Conservation (phyloP, 495 filamentous ascomycete genomes). For the Penicillium simplicissimum region DNA sequence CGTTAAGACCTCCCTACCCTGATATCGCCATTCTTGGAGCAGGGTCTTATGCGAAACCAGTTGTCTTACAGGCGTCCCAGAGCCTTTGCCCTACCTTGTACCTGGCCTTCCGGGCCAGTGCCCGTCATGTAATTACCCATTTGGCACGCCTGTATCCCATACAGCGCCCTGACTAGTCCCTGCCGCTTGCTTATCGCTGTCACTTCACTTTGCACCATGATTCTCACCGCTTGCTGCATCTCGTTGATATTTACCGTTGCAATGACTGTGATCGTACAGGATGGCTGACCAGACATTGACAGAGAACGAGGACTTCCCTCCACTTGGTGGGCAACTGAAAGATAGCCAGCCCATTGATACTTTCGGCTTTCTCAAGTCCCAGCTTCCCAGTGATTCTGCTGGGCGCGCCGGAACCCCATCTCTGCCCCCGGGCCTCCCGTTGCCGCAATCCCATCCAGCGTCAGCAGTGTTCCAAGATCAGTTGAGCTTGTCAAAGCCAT, state of each 20-base stretch:
- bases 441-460: constrained; percentile 55
- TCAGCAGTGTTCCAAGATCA: constrained; percentile 41
- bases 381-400: constrained; percentile 36
- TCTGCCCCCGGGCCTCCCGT: constrained; percentile 66
- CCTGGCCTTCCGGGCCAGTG: constrained; percentile 28
- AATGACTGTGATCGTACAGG: constrained; percentile 2
- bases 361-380: constrained; percentile 50
- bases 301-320: constrained; percentile 57
- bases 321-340: constrained; percentile 41
- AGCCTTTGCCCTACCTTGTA: constrained; percentile 39
- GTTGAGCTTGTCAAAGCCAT: constrained; percentile 34
- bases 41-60: constrained; percentile 54
- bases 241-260: constrained; percentile 5
- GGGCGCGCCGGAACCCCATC: constrained; percentile 56
- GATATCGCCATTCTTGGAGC: constrained; percentile 44
- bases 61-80: constrained; percentile 54
- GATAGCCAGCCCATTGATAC: constrained; percentile 41
- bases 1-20: constrained; percentile 67
- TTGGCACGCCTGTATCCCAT: constrained; percentile 31
- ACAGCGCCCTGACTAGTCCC: constrained; percentile 5
- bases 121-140: constrained; percentile 43
- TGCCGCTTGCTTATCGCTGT: constrained; percentile 18
- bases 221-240: background rate
- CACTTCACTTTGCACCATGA: background rate
- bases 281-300: constrained; percentile 9